Base-by-base conservation (phyloP, 2,329 filamentous ascomycete genomes). In the Ophiostoma angusticollis region DNA sequence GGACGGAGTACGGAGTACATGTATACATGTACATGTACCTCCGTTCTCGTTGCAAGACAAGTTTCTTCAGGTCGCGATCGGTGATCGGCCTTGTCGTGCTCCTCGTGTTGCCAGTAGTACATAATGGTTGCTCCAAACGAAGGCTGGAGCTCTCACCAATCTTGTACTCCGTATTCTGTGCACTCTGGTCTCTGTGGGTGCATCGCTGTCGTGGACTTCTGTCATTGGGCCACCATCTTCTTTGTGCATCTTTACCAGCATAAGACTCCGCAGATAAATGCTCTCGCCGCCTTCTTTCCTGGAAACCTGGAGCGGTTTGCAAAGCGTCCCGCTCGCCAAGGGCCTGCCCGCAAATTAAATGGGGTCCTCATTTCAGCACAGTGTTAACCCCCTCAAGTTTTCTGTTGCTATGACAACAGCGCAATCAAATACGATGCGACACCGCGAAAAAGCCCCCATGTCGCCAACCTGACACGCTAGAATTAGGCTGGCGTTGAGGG, bases 181-280 rank as follows among this genome's bases (percentile, higher is more conserved):
- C n/a, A n/a, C n/a, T n/a, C n/a, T n/a, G n/a, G n/a, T n/a, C n/a
- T n/a, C n/a, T n/a, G n/a, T n/a, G n/a, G 25, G 9, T 22, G 9
- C 6, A 31, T 46, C 45, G n/a, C n/a, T n/a, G n/a, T n/a, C n/a
- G 45, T 47, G 45, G 42, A 45, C 40, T 35, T 18, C 37, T 37
- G 22, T 28, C 30, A 47, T 47, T 47, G 45, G 45, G 6, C 42
- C 23, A 18, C 22, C 38, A 19, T 14, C n/a, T 9, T 12, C 21
- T 21, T 16, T 21, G 24, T 36, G 38, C 31, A 40, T 38, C 31
- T 28, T n/a, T n/a, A n/a, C n/a, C n/a, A n/a, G n/a, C n/a, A n/a
- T n/a, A n/a, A 30, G n/a, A 27, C 29, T 21, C 14, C 21, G 29
- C 8, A 16, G 22, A 17, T 33, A 21, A 31, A 31, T 28, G 23